phyloP scores from a whole-genome alignment of 148 eudicot genomes.

The Silene uniflora region DNA sequence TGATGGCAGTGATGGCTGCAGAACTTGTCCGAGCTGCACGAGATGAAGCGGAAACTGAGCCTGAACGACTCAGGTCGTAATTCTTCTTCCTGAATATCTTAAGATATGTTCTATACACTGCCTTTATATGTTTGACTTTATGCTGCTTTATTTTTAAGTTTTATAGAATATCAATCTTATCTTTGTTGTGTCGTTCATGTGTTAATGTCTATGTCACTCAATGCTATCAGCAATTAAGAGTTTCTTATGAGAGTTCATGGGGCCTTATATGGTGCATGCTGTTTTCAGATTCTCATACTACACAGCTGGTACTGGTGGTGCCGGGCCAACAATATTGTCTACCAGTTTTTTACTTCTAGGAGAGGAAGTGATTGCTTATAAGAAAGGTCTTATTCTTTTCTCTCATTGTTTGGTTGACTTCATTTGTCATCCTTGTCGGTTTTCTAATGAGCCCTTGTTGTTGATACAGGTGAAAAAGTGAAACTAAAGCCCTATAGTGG shows the following conservation, averaged over 20 bases:
- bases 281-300: slow-evolving; percentile 80
- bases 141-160: neutral
- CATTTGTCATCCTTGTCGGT: neutral
- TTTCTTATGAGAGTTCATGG: neutral
- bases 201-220: neutral
- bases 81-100: neutral
- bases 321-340: slow-evolving; percentile 95
- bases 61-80: slow-evolving; percentile 73
- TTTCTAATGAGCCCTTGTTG: slow-evolving; percentile 19
- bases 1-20: slow-evolving; percentile 90
- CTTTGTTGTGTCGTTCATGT: neutral
- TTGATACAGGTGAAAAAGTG: slow-evolving; percentile 61
- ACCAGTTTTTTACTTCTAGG: slow-evolving; percentile 96
- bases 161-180: neutral
- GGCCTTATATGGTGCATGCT: slow-evolving; percentile 6
- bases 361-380: slow-evolving; percentile 89
- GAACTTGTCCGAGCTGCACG: slow-evolving; percentile 81
- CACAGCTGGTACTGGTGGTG: slow-evolving; percentile 99
- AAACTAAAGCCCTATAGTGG: slow-evolving; percentile 92
- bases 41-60: slow-evolving; percentile 63
- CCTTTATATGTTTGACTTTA: neutral
- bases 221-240: neutral
- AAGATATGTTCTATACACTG: neutral
- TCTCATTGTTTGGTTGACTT: slow-evolving; percentile 2
- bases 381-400: slow-evolving; percentile 53